A percentile compares a stretch with the other conserved stretches of the same genome.
phyloP scores from a whole-genome alignment of 371 early-diverging fungal genomes.

The Rhizopus arrhizus region DNA sequence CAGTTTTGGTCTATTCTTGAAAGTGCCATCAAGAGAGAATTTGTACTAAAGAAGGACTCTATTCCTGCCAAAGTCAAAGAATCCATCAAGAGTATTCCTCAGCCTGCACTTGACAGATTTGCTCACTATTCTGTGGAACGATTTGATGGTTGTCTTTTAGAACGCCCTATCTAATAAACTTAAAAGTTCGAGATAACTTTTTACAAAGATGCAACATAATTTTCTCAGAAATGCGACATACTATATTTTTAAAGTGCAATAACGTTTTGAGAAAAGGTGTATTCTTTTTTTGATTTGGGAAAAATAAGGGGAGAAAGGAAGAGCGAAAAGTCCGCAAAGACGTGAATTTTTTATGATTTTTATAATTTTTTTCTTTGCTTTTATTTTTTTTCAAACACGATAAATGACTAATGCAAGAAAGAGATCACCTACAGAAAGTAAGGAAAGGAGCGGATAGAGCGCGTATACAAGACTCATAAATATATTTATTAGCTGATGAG shows the following conservation, averaged over 20 bases:
- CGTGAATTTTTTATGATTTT: background rate
- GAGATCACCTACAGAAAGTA: conserved; percentile 7
- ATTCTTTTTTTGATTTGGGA: background rate
- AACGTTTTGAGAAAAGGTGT: too few species aligned
- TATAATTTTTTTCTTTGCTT: conserved; percentile 1
- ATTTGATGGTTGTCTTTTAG: too few species aligned
- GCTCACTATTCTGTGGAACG: too few species aligned
- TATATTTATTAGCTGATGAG: background rate
- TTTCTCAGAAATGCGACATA: too few species aligned
- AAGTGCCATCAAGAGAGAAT: conserved; percentile 9
- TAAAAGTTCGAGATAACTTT: too few species aligned
- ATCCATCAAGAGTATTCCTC: background rate
- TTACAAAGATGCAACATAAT: too few species aligned
- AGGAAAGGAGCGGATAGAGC: background rate
- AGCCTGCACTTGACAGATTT: too few species aligned
- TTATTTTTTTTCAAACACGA: background rate
- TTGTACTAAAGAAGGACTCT: conserved; percentile 9
- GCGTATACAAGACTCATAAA: background rate
- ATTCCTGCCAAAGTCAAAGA: conserved; percentile 10
- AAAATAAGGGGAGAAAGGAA: too few species aligned
- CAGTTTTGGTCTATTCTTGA: conserved; percentile 21
- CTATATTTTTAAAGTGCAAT: too few species aligned
- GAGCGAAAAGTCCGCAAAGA: background rate
- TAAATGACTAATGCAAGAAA: conserved; percentile 3
- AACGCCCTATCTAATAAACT: too few species aligned